Evolutionary conservation across 2,329 filamentous ascomycete genomes (phyloP).

Genomic region (Kalaharituber pfeilii): DNA sequence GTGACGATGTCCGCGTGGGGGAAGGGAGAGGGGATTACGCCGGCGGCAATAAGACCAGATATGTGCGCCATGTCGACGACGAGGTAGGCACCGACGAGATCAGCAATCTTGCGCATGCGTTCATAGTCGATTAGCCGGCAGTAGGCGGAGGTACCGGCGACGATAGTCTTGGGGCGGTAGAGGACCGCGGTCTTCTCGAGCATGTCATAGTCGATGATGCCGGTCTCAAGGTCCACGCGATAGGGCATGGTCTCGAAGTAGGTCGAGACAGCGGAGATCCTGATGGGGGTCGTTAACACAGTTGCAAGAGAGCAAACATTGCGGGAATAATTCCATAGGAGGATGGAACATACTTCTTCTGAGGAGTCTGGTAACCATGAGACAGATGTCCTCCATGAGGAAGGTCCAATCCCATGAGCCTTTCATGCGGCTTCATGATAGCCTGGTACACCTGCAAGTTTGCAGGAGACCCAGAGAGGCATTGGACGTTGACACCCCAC

Average conservation of each 20-base stretch:
- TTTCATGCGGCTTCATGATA: slow-evolving; percentile 85
- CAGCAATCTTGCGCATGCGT: slow-evolving; percentile 89
- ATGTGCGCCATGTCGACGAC: slow-evolving; percentile 98
- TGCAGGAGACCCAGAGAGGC: slow-evolving; percentile 77
- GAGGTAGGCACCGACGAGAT: slow-evolving; percentile 84
- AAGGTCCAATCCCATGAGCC: slow-evolving; percentile 90
- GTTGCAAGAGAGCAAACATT: slow-evolving; percentile 2
- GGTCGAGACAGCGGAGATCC: slow-evolving; percentile 90
- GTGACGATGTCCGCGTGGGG: slow-evolving; percentile 87
- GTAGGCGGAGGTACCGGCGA: slow-evolving; percentile 95
- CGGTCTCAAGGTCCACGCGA: slow-evolving; percentile 72
- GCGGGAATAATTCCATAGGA: slow-evolving; percentile 12
- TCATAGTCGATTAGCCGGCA: slow-evolving; percentile 94
- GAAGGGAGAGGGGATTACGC: slow-evolving; percentile 88
- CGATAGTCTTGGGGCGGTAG: slow-evolving; percentile 89
- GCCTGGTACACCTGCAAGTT: slow-evolving; percentile 98
- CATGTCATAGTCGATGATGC: slow-evolving; percentile 90
- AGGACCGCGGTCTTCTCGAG: slow-evolving; percentile 78
- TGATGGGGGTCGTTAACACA: slow-evolving; percentile 22
- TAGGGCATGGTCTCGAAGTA: slow-evolving; percentile 99
- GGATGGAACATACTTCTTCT: slow-evolving; percentile 51
- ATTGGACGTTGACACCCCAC: slow-evolving; percentile 99
- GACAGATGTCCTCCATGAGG: slow-evolving; percentile 88
- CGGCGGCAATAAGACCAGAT: slow-evolving; percentile 82
- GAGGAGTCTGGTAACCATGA: slow-evolving; percentile 93